A percentile compares a stretch with the other conserved stretches of the same genome.
phyloP scores from a whole-genome alignment of 179 eudicot genomes.

The Vitellaria paradoxa region DNA sequence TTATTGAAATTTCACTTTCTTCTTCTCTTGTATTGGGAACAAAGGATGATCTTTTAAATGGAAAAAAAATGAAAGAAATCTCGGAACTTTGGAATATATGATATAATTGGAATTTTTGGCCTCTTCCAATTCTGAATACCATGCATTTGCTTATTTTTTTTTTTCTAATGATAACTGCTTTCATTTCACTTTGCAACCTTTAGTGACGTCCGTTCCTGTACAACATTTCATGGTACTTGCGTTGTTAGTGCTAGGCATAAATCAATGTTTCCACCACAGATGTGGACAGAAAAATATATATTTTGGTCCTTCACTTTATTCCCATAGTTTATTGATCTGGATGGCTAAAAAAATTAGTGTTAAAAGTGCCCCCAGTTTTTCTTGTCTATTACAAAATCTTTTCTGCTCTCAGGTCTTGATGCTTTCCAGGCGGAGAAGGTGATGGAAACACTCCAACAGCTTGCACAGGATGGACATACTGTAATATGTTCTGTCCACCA shows the following conservation, averaged over 20 bases:
- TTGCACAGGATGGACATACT: conserved; percentile 96
- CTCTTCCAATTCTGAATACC: neutral
- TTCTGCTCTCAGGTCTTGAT: conserved; percentile 77
- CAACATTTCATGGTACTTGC: neutral
- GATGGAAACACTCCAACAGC: conserved; percentile 92
- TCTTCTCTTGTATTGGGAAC: no score
- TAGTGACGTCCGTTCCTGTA: neutral
- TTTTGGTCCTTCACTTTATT: neutral
- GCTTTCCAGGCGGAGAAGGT: conserved; percentile 99
- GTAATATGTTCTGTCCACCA: conserved; percentile 99
- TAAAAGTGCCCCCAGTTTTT: neutral
- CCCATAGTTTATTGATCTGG: neutral
- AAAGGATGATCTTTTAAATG: no score
- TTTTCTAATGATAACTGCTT: neutral
- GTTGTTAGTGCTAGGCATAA: neutral
- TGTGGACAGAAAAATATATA: neutral
- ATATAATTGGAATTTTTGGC: neutral
- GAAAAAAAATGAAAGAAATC: no score
- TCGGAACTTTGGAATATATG: neutral
- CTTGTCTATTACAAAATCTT: conserved; percentile 8
- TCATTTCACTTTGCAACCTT: neutral
- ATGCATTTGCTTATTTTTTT: neutral
- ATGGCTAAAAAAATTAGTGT: neutral
- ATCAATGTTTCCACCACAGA: neutral
- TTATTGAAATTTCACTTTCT: no score